Evolutionary conservation across 352 stramenopile genomes (phyloP), one percentile per base, ranked within the genome.

Genomic region (Pythium diclinum): DNA sequence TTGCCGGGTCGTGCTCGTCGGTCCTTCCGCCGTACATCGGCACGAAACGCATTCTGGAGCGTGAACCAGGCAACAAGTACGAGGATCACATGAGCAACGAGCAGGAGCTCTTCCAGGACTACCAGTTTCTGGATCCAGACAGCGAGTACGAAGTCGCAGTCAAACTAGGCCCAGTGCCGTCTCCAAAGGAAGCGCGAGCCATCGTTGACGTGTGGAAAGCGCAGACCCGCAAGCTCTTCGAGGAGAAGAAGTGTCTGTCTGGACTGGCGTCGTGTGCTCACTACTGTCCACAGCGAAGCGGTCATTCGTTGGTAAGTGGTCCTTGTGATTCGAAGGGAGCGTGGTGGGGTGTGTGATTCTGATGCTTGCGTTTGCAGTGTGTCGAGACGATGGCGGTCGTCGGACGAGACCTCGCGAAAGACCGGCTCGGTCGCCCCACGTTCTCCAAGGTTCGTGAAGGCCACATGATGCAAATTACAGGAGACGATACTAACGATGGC

Each of bases 41-140:
- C 14, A 64, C 78, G 3, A 89, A 88, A 65, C 68, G 74, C 16
- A 85, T 95, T 48, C 78, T 77, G 69, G 83, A 95, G 61, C 86
- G 86, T 3, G 73, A 81, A 32, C 86, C 86, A 30, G 86, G 86
- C 33, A 95, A 95, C 66, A 89, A 89, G 53, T 95, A 85, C 44
- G 86, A 94, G 70, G 83, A 91, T 44, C 81, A 91, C 56, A 84
- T 76, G 67, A 92, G 78, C 63, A 74, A 68, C 44, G 83, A 94
- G 64, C 83, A 92, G 74, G 86, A 95, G 44, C 66, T 95, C 23
- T 90, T 91, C 61, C 83, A 93, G 73, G 83, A 93, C 54, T 93
- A 91, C 56, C 86, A 95, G 69, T 91, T 89, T n/a, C 49, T 95
- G 23, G 74, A 85, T 17, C 86, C 86, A 8, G 79, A 92, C 46